Conservation (phyloP, 441 rosid genomes). For the Biscutella laevigata region DNA sequence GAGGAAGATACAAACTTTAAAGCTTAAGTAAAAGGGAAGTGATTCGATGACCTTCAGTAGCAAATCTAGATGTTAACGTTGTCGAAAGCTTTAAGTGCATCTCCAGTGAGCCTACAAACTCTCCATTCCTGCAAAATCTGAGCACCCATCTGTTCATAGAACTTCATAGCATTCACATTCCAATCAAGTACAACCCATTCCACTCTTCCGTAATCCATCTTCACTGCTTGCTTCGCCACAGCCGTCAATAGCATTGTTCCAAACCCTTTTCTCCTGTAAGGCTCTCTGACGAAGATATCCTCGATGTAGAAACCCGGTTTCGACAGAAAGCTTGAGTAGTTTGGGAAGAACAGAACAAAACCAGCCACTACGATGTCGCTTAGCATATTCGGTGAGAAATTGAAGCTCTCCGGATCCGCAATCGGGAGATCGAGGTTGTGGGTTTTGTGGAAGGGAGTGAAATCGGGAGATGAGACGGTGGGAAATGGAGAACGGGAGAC, state of each 20-base stretch:
- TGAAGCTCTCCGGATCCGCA: conserved; percentile 41
- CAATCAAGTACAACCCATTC: conserved; percentile 88
- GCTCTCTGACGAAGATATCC: conserved; percentile 73
- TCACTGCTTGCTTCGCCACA: conserved; percentile 76
- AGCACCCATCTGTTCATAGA: conserved; percentile 91
- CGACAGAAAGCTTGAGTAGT: conserved; percentile 52
- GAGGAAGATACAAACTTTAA: neutral
- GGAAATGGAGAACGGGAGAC: conserved; percentile 48
- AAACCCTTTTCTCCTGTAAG: conserved; percentile 67
- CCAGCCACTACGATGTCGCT: conserved; percentile 52
- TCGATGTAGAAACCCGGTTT: conserved; percentile 77
- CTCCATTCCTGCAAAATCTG: conserved; percentile 61
- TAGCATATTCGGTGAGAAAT: conserved; percentile 30
- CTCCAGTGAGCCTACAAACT: conserved; percentile 71
- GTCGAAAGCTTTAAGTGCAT: conserved; percentile 55
- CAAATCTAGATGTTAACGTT: conserved; percentile 20
- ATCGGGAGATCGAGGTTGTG: conserved; percentile 47
- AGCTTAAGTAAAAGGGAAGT: neutral
- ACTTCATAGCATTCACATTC: conserved; percentile 74
- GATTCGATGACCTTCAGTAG: neutral
- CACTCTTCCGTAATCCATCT: conserved; percentile 82
- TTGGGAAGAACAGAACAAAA: conserved; percentile 77
- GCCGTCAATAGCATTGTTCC: conserved; percentile 63
- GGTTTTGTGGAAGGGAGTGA: conserved; percentile 24
- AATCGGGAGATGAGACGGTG: conserved; percentile 11